These are phyloP conservation scores for Pichia kudriavzevii DNA, from an alignment of 1,139 yeast species.

Conservation along the genomic window DNA sequence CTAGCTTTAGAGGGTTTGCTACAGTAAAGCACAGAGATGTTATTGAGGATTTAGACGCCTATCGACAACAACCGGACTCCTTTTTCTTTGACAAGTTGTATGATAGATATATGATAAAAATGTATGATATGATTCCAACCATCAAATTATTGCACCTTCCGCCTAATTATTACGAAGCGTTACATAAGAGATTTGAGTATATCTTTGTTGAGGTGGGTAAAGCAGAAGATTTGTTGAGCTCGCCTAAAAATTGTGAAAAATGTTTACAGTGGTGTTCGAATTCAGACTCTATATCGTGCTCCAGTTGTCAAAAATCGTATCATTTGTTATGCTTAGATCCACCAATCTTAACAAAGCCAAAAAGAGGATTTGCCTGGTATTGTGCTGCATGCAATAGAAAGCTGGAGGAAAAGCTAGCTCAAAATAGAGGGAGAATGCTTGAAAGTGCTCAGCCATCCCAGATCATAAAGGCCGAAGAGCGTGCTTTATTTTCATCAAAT, in stretches of 20 bases:
- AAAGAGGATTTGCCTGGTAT: slow-evolving; percentile 90
- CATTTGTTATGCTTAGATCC: slow-evolving; percentile 88
- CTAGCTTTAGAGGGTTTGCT: slow-evolving; percentile 70
- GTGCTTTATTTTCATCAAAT: slow-evolving; percentile 10
- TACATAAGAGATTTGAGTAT: slow-evolving; percentile 62
- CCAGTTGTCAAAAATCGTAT: slow-evolving; percentile 61
- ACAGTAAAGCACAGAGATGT: slow-evolving; percentile 62
- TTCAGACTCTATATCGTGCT: slow-evolving; percentile 73
- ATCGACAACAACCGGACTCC: slow-evolving; percentile 51
- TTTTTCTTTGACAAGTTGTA: slow-evolving; percentile 84
- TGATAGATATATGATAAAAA: slow-evolving; percentile 78
- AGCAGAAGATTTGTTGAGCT: slow-evolving; percentile 54
- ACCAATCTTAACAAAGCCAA: slow-evolving; percentile 71
- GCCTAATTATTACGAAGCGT: slow-evolving; percentile 52
- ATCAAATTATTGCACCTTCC: slow-evolving; percentile 48
- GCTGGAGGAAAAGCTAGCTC: slow-evolving; percentile 34
- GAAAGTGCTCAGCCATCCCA: slow-evolving; percentile 26
- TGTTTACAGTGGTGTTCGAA: slow-evolving; percentile 83
- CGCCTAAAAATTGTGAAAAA: slow-evolving; percentile 63
- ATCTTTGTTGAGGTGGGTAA: slow-evolving; percentile 71
- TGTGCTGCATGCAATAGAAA: slow-evolving; percentile 69
- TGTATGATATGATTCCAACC: slow-evolving; percentile 72
- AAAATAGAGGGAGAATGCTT: slow-evolving; percentile 30
- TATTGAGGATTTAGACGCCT: slow-evolving; percentile 47
- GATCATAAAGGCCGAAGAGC: slow-evolving; percentile 16